Percentiles rank a stretch among this genome's conserved stretches.
Conservation (phyloP, 2,329 filamentous ascomycete genomes). For the Aspergillus viridinutans region DNA sequence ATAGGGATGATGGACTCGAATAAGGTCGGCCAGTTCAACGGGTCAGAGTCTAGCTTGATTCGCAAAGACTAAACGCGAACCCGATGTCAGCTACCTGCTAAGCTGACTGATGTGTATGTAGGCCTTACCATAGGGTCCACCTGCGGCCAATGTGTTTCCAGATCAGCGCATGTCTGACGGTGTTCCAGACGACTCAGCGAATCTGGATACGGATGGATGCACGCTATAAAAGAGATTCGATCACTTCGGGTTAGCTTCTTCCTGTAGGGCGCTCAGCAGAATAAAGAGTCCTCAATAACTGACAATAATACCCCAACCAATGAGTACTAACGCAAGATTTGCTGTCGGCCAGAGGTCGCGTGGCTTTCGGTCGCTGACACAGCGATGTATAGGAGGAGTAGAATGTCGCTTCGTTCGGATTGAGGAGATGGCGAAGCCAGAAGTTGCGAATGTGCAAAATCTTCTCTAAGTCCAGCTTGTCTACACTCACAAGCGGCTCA, state of each 20-base stretch:
- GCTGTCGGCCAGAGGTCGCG: slow-evolving; percentile 8
- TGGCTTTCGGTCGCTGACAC: slow-evolving; percentile 16
- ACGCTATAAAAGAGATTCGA: slow-evolving; percentile 20
- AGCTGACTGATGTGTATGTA: not conserved
- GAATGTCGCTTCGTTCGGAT: slow-evolving; percentile 23
- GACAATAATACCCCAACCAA: slow-evolving; percentile 37
- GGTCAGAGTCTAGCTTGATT: slow-evolving; percentile 11
- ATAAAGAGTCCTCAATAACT: slow-evolving; percentile 4
- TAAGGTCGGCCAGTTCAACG: slow-evolving; percentile 25
- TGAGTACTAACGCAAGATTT: slow-evolving; percentile 8
- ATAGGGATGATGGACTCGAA: slow-evolving; percentile 22
- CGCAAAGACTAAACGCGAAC: slow-evolving; percentile 17
- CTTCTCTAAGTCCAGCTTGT: slow-evolving; percentile 23
- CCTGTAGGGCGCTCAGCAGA: not conserved
- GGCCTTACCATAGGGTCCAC: slow-evolving; percentile 22
- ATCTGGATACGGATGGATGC: slow-evolving; percentile 32
- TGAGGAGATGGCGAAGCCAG: slow-evolving; percentile 39
- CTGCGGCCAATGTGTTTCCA: slow-evolving; percentile 17
- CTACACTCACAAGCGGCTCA: slow-evolving; percentile 13
- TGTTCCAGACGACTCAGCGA: slow-evolving; percentile 19
- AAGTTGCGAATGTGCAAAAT: slow-evolving; percentile 41
- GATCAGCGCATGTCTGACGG: slow-evolving; percentile 35
- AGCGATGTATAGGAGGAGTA: slow-evolving; percentile 20
- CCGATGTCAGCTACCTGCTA: slow-evolving; percentile 2
- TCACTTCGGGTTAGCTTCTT: slow-evolving; percentile 2